Evolutionary conservation across 345 rosid species (phyloP), one percentile per base, ranked within the genome.

Genomic region (Laguncularia racemosa): DNA sequence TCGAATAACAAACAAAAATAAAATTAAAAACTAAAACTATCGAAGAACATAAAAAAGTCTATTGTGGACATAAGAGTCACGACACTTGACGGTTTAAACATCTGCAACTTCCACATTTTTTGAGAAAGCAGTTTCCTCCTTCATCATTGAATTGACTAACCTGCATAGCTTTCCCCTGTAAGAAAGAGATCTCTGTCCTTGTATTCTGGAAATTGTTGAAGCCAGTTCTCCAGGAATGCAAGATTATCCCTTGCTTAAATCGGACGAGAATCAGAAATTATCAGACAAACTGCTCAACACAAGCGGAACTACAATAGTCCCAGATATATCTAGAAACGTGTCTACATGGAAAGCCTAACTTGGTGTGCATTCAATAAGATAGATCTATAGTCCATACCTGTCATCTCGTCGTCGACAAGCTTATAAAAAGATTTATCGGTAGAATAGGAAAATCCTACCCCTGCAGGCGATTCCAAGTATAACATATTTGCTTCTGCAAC

Each of bases 391-490:
- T 20, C 18, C 4, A 44, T 18, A 73, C 81, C 81, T 58, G 78
- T 50, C 40, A 65, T 66, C 18, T 49, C 55, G 53, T 77, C 64
- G 3, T 66, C 46, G 9, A 73, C 43, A 0, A 2, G 26, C 9
- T 33, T 5, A 47, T 73, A 71, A 46, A 66, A 73, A 16, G 82
- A 67, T 16, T 55, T 49, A 47, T 73, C 40, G 15, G 59, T 46
- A 12, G 79, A 57, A 61, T 76, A 83, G 9, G 89, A 78, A 75
- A 83, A 83, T 47, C 84, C 89, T 13, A 76, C 77, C 13, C 77
- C 68, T 14, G 70, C 80, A 0, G 85, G 89, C 20, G 80, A 53
- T 53, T 83, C 83, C 62, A 78, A 4, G 51, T 75, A 80, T 53
- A 80, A 58, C 66, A 80, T 28, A 23, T 68, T 78, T 48, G 89